phyloP scores from a whole-genome alignment of 2,329 filamentous ascomycete genomes.

The Hypoxylon sp. region DNA sequence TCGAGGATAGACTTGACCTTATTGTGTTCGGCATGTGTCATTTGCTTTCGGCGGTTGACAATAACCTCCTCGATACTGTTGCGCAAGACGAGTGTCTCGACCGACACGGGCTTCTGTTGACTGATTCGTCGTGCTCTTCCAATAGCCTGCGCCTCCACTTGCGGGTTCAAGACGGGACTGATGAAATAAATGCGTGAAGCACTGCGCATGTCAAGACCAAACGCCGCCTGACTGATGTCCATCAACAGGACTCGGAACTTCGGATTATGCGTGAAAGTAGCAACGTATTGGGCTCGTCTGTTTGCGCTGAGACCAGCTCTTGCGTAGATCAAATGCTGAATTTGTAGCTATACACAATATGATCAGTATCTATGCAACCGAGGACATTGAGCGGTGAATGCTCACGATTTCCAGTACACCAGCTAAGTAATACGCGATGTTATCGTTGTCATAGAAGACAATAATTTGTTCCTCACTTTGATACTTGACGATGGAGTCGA shows the following conservation, averaged over 20 bases:
- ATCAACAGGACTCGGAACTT: constrained; percentile 84
- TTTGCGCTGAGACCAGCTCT: constrained; percentile 68
- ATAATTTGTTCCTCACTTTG: constrained; percentile 85
- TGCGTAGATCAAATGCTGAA: constrained; percentile 76
- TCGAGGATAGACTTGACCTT: constrained; percentile 69
- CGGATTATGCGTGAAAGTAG: constrained; percentile 78
- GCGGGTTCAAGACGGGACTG: constrained; percentile 86
- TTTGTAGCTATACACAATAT: constrained; percentile 62
- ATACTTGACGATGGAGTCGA: constrained; percentile 77
- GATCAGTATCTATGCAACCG: constrained; percentile 19
- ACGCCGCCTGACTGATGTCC: constrained; percentile 90
- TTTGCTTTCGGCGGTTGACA: constrained; percentile 76
- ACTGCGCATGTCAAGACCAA: constrained; percentile 85
- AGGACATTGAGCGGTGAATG: constrained; percentile 16
- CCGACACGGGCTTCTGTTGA: constrained; percentile 80
- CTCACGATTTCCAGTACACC: constrained; percentile 80
- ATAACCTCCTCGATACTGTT: constrained; percentile 89
- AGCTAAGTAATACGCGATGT: constrained; percentile 87
- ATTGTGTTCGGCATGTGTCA: constrained; percentile 76
- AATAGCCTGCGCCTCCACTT: constrained; percentile 89
- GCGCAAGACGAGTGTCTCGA: constrained; percentile 86
- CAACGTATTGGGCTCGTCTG: constrained; percentile 79
- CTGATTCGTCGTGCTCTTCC: constrained; percentile 91
- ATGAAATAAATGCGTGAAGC: constrained; percentile 91
- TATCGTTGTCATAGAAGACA: constrained; percentile 91